These are phyloP conservation scores for Vicia sativa DNA, from an alignment of 306 rosid species.

Conservation along the genomic window DNA sequence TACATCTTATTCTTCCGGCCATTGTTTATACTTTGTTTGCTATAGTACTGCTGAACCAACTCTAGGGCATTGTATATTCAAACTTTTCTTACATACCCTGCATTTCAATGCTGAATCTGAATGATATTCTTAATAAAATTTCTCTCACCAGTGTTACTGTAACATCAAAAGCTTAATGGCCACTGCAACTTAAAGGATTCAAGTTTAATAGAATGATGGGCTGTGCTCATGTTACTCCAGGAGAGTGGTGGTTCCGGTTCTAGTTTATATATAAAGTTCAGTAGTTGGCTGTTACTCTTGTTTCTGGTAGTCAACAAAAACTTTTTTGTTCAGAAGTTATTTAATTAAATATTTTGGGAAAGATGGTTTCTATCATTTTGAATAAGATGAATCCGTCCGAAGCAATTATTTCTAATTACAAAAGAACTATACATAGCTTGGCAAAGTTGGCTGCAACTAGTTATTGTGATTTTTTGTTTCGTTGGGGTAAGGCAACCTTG, in stretches of 20 bases:
- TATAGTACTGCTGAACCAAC: constrained; percentile 1
- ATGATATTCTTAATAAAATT: constrained; percentile 7
- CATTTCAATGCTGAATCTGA: constrained; percentile 13
- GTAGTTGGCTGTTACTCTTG: constrained; percentile 4
- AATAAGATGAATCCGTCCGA: constrained; percentile 1
- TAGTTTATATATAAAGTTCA: constrained; percentile 6
- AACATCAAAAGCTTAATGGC: constrained; percentile 7
- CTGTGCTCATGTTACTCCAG: constrained; percentile 15
- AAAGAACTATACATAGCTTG: constrained; percentile 8
- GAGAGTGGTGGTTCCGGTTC: constrained; percentile 4
- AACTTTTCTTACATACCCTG: constrained; percentile 16
- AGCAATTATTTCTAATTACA: constrained; percentile 13
- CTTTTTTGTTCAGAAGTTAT: neutral
- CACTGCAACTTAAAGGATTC: neutral
- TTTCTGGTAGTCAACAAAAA: constrained; percentile 5
- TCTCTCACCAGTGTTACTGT: constrained; percentile 2
- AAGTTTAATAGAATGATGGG: constrained; percentile 9
- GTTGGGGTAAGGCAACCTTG: neutral
- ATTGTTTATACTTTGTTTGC: constrained; percentile 9
- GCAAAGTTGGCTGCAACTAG: constrained; percentile 18
- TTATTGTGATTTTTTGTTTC: constrained; percentile 2
- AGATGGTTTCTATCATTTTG: neutral
- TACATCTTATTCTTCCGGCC: constrained; percentile 3
- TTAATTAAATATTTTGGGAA: neutral
- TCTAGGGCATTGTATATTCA: constrained; percentile 7